Conservation (phyloP, 768 basidiomycete species). For the Mycena galericulata region DNA sequence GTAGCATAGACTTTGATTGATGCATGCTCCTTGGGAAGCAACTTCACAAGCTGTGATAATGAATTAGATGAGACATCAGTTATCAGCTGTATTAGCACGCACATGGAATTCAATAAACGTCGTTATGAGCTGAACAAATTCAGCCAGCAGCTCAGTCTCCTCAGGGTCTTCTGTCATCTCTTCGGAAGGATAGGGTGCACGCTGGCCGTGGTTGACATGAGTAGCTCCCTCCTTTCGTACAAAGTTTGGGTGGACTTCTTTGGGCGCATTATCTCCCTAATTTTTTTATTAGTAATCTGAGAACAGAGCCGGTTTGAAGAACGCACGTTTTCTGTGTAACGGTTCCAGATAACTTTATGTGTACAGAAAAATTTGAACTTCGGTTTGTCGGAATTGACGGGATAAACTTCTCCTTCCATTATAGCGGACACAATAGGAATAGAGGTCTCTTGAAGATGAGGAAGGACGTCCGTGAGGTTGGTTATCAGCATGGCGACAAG, state of each 20-base stretch:
- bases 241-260: background rate
- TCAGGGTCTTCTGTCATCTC: too few species aligned
- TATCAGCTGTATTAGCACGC: background rate
- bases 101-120: too few species aligned
- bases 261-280: background rate
- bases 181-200: background rate
- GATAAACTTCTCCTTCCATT: background rate
- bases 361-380: background rate
- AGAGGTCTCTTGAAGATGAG: background rate
- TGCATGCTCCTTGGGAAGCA: background rate
- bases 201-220: background rate
- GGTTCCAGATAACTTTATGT: background rate
- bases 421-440: background rate
- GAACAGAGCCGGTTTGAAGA: background rate
- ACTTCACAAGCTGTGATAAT: background rate
- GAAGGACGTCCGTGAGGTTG: background rate
- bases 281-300: background rate
- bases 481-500: background rate
- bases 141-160: background rate
- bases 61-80: background rate
- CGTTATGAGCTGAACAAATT: slow-evolving; percentile 6
- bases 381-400: background rate
- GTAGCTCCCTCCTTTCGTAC: background rate
- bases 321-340: slow-evolving; percentile 4
- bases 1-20: background rate